phyloP scores from a whole-genome alignment of 192 early-diverging fungal species.

The Funneliformis mosseae region DNA sequence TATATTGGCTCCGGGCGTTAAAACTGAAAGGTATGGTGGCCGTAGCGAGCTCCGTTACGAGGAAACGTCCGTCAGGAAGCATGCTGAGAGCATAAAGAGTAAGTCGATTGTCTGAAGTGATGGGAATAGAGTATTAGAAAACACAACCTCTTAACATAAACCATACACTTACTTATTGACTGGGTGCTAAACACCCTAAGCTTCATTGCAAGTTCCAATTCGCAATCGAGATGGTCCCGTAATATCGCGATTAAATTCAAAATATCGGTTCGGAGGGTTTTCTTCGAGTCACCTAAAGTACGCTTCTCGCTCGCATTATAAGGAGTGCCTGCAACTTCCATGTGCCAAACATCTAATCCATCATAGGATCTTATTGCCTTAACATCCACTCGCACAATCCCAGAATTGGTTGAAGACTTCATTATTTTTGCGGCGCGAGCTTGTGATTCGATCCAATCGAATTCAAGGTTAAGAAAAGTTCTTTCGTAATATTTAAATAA shows the following conservation, averaged over 20 bases:
- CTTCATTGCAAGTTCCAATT: not conserved
- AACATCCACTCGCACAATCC: slow-evolving; percentile 1
- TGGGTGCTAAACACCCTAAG: slow-evolving; percentile 21
- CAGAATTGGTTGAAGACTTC: slow-evolving; percentile 31
- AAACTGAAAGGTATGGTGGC: slow-evolving; percentile 26
- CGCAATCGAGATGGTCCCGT: not conserved
- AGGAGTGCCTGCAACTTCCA: slow-evolving; percentile 6
- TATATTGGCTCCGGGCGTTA: slow-evolving; percentile 7
- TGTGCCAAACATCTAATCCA: slow-evolving; percentile 1
- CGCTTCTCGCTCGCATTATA: slow-evolving; percentile 28
- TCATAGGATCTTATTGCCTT: slow-evolving; percentile 19
- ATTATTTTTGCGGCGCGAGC: slow-evolving; percentile 23
- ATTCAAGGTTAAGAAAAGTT: slow-evolving; percentile 28
- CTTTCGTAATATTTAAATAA: slow-evolving; percentile 32
- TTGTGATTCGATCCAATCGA: slow-evolving; percentile 32
- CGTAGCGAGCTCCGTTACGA: slow-evolving; percentile 23
- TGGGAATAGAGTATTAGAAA: slow-evolving; percentile 11
- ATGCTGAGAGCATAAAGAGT: slow-evolving; percentile 27
- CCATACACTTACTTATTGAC: slow-evolving; percentile 10
- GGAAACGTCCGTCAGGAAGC: slow-evolving; percentile 23
- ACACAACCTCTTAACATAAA: not conserved
- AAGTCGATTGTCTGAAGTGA: slow-evolving; percentile 1
- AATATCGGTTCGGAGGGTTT: slow-evolving; percentile 14
- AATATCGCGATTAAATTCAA: slow-evolving; percentile 15
- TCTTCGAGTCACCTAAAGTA: slow-evolving; percentile 12